phyloP scores from a whole-genome alignment of 331 rosid genomes.

The Malus hybrid region DNA sequence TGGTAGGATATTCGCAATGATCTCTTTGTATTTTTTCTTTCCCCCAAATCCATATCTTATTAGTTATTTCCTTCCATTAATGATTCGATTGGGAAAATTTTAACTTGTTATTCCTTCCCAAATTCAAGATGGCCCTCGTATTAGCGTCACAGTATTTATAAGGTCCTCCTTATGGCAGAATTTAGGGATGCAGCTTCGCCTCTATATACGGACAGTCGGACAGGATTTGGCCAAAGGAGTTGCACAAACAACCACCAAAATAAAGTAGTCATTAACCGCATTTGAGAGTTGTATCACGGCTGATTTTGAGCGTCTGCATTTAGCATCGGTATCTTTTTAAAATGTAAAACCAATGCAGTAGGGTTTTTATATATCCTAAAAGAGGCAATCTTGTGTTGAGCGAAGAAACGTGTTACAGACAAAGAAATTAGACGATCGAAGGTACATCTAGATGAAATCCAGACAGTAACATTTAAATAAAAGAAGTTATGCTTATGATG shows the following conservation, averaged over 20 bases:
- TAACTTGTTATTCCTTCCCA: no score
- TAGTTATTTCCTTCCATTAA: neutral
- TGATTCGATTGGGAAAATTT: no score
- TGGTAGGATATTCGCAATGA: constrained; percentile 20
- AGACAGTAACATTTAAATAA: neutral
- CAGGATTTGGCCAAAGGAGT: neutral
- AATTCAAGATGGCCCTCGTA: neutral
- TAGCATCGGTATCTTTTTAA: no score
- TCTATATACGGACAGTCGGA: neutral
- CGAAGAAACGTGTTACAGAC: neutral
- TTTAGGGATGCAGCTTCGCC: neutral
- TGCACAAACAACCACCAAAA: neutral
- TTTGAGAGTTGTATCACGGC: no score
- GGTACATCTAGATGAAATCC: neutral
- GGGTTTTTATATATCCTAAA: neutral
- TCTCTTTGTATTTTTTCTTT: neutral
- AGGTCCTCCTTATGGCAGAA: neutral
- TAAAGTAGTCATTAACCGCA: no score
- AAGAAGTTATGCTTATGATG: neutral
- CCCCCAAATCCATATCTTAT: neutral
- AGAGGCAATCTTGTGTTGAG: neutral
- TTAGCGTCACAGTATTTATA: neutral
- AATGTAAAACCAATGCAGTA: neutral
- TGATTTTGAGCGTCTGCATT: no score
- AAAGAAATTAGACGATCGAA: neutral